Evolutionary conservation across 495 filamentous ascomycete species (phyloP).

Genomic region (Penicillium flavigenum): DNA sequence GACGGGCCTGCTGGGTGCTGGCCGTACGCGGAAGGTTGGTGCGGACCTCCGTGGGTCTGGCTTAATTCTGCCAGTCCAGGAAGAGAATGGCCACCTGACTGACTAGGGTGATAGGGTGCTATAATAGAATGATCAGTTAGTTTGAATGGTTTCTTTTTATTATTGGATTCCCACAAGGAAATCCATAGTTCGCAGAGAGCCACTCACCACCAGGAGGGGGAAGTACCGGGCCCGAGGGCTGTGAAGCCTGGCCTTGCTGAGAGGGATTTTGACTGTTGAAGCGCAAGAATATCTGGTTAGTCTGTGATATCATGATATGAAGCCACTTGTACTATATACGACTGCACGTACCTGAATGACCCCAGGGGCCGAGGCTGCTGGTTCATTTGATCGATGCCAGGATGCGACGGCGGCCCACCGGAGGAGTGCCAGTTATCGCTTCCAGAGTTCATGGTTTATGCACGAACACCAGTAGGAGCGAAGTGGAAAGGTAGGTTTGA

Average conservation of each 20-base stretch:
- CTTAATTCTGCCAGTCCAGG: constrained; percentile 53
- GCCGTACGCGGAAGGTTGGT: constrained; percentile 49
- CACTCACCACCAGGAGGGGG: constrained; percentile 50
- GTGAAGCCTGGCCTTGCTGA: constrained; percentile 49
- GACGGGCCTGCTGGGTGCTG: constrained; percentile 44
- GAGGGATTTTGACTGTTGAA: constrained; percentile 44
- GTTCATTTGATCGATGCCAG: constrained; percentile 48
- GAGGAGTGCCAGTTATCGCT: constrained; percentile 51
- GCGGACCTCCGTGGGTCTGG: constrained; percentile 49
- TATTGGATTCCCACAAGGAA: neutral
- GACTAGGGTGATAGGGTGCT: constrained; percentile 48
- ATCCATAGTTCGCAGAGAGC: neutral
- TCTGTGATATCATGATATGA: constrained; percentile 7
- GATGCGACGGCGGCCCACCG: constrained; percentile 46
- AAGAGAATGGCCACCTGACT: constrained; percentile 51
- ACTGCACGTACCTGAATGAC: constrained; percentile 41
- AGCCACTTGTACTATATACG: neutral
- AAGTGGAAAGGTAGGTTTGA: constrained; percentile 1
- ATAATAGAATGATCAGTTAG: constrained; percentile 27
- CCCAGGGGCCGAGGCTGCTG: constrained; percentile 48
- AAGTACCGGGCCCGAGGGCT: constrained; percentile 50
- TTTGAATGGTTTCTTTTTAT: neutral
- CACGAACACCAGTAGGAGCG: constrained; percentile 22
- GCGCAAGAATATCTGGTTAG: constrained; percentile 18
- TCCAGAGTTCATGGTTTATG: constrained; percentile 45